Evolutionary conservation across 805 yeast genomes (phyloP).

Genomic region (Yamadazyma olivae): DNA sequence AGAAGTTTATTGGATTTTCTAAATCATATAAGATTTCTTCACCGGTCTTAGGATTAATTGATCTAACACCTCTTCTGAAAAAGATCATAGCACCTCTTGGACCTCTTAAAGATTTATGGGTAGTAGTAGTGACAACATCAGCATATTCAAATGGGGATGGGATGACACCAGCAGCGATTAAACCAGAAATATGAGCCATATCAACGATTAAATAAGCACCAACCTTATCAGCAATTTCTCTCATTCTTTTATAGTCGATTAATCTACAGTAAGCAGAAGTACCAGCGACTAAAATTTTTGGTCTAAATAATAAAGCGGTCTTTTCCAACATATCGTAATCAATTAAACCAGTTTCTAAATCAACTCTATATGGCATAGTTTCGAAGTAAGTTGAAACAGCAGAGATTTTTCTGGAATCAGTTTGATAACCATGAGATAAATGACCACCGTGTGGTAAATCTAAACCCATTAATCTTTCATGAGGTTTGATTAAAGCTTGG

Average conservation of each 20-base stretch:
- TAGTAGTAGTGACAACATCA: conserved; percentile 96
- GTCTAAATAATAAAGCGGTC: conserved; percentile 85
- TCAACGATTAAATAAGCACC: conserved; percentile 92
- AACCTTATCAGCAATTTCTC: conserved; percentile 84
- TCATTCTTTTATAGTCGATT: conserved; percentile 87
- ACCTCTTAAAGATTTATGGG: conserved; percentile 96
- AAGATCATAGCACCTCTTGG: conserved; percentile 99
- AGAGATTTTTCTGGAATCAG: conserved; percentile 84
- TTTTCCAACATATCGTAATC: conserved; percentile 86
- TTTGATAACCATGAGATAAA: conserved; percentile 95
- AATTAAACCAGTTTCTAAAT: conserved; percentile 82
- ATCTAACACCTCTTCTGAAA: conserved; percentile 91
- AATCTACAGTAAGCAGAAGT: conserved; percentile 93
- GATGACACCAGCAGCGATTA: conserved; percentile 90
- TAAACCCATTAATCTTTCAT: conserved; percentile 94
- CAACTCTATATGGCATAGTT: conserved; percentile 95
- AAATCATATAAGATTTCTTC: conserved; percentile 82
- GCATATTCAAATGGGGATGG: conserved; percentile 92
- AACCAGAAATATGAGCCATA: conserved; percentile 97
- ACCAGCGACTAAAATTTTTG: conserved; percentile 94
- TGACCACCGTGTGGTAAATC: conserved; percentile 99
- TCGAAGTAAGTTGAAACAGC: conserved; percentile 92
- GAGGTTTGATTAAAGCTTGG: conserved; percentile 82
- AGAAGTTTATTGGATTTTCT: conserved; percentile 89
- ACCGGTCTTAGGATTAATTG: conserved; percentile 74